Evolutionary conservation across 2,329 filamentous ascomycete species (phyloP).

Genomic region (Xylaria sp.): DNA sequence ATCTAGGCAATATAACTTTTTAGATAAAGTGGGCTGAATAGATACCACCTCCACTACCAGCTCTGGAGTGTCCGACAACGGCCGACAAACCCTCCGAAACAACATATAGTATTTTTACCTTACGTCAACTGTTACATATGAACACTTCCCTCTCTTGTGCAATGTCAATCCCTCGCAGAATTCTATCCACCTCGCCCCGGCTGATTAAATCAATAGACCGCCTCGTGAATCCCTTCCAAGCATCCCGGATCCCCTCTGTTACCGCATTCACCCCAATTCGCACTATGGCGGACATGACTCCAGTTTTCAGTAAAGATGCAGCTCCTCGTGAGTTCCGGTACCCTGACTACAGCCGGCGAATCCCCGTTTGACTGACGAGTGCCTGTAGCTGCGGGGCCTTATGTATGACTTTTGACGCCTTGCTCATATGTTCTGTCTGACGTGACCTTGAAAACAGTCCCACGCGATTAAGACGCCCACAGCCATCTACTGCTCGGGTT

Average conservation of each 20-base stretch:
- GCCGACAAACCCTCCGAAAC: slow-evolving; percentile 18
- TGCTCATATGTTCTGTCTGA: slow-evolving; percentile 23
- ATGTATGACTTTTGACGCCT: slow-evolving; percentile 59
- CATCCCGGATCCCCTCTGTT: slow-evolving; percentile 41
- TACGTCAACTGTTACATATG: slow-evolving; percentile 29
- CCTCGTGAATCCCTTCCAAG: slow-evolving; percentile 14
- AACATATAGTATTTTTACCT: slow-evolving; percentile 11
- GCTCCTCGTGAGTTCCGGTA: slow-evolving; percentile 63
- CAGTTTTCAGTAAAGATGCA: slow-evolving; percentile 68
- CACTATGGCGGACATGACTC: slow-evolving; percentile 60
- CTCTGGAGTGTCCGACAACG: slow-evolving; percentile 32
- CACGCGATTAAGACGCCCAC: slow-evolving; percentile 74
- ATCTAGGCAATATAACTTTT: background rate
- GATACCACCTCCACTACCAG: background rate
- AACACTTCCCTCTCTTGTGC: slow-evolving; percentile 13
- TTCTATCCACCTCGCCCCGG: slow-evolving; percentile 36
- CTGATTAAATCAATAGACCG: slow-evolving; percentile 25
- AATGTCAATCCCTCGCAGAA: slow-evolving; percentile 43
- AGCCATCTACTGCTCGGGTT: slow-evolving; percentile 75
- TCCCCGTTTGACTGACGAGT: slow-evolving; percentile 37
- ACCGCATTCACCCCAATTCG: slow-evolving; percentile 50
- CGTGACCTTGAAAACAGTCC: slow-evolving; percentile 57
- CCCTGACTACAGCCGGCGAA: background rate
- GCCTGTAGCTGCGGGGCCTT: slow-evolving; percentile 68
- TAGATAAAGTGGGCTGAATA: background rate